These are phyloP conservation scores for Boeremia exigua DNA, from an alignment of 2,329 filamentous ascomycete species.

Conservation along the genomic window DNA sequence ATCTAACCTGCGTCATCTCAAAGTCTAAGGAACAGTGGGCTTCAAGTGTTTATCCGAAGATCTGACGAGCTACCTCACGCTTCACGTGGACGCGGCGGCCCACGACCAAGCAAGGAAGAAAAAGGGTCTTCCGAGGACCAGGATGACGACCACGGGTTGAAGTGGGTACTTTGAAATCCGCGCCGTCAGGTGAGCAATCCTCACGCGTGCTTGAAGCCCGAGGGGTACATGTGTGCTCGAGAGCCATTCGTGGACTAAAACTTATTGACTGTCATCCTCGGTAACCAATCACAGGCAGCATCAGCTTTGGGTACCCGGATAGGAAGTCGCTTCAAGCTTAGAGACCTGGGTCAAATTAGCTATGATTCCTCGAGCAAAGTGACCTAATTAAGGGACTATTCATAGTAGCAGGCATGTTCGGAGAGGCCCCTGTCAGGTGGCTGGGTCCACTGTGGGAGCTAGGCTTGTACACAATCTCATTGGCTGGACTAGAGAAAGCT, in stretches of 20 bases:
- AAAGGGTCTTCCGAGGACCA: conserved; percentile 25
- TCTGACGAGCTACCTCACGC: conserved; percentile 6
- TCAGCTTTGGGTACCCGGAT: conserved; percentile 21
- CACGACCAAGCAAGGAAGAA: conserved; percentile 17
- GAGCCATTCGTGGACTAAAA: conserved; percentile 43
- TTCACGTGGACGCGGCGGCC: conserved; percentile 3
- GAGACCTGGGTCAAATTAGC: conserved; percentile 41
- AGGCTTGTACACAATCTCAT: conserved; percentile 30
- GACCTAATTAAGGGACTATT: conserved; percentile 45
- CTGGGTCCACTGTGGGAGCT: conserved; percentile 30
- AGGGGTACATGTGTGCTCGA: conserved; percentile 38
- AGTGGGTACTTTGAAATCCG: conserved; percentile 24
- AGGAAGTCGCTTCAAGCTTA: conserved; percentile 28
- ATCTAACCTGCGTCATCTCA: conserved; percentile 8
- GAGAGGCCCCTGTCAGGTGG: conserved; percentile 26
- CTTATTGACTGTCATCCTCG: conserved; percentile 43
- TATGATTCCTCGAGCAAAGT: conserved; percentile 22
- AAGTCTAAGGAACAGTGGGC: background rate
- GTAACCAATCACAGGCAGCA: conserved; percentile 41
- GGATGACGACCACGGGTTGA: conserved; percentile 16
- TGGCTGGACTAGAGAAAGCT: conserved; percentile 45
- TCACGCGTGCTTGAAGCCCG: conserved; percentile 25
- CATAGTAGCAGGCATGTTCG: conserved; percentile 33
- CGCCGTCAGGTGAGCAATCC: conserved; percentile 44
- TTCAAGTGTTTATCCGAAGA: conserved; percentile 4